phyloP scores from a whole-genome alignment of 2,329 filamentous ascomycete species.

The Neonectria punicea region DNA sequence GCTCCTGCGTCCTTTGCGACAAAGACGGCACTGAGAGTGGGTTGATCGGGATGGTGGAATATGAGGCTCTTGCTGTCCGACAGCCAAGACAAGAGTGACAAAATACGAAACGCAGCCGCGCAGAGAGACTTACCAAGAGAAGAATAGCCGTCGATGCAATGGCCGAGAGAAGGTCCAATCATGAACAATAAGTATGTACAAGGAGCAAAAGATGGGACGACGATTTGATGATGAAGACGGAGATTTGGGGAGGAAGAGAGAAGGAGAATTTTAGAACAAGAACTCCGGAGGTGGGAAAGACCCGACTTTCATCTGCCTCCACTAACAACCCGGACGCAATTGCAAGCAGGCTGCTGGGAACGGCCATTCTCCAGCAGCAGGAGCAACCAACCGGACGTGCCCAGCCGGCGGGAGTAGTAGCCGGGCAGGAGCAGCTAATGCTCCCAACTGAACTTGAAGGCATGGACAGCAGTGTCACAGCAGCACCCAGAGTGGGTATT shows the following conservation, averaged over 20 bases:
- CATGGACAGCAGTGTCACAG: background rate
- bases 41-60: background rate
- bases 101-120: background rate
- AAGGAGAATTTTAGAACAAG: background rate
- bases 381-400: background rate
- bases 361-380: background rate
- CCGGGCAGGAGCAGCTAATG: background rate
- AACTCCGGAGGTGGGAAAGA: slow-evolving; percentile 1
- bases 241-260: background rate
- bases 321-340: slow-evolving; percentile 6
- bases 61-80: slow-evolving; percentile 1
- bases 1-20: slow-evolving; percentile 12
- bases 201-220: slow-evolving; percentile 8
- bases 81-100: background rate
- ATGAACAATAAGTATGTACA: slow-evolving; percentile 7
- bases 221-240: background rate
- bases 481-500: background rate
- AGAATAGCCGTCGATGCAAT: background rate
- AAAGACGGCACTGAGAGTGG: slow-evolving; percentile 1
- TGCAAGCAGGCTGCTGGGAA: slow-evolving; percentile 1
- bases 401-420: background rate
- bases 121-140: slow-evolving; percentile 1
- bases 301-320: slow-evolving; percentile 2
- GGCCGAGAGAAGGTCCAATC: background rate
- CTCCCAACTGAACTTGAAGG: background rate